phyloP scores from a whole-genome alignment of 495 filamentous ascomycete species.

The Daldinia caldariorum region DNA sequence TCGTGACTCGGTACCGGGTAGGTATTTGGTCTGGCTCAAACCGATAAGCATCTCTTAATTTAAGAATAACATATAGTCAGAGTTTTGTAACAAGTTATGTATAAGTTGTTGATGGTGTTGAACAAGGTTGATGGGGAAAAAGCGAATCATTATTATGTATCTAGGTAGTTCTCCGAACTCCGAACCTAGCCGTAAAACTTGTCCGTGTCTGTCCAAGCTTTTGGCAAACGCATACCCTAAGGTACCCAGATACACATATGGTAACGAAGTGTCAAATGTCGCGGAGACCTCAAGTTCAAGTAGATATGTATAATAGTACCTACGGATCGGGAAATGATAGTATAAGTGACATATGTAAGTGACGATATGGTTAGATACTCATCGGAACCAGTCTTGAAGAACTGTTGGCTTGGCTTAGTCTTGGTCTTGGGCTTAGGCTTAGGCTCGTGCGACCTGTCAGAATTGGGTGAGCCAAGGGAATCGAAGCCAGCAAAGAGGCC shows the following conservation, averaged over 20 bases:
- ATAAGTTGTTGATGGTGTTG: constrained; percentile 1
- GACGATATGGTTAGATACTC: constrained; percentile 19
- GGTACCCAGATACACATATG: background rate
- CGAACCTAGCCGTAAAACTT: background rate
- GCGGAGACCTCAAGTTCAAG: constrained; percentile 10
- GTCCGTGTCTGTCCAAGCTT: background rate
- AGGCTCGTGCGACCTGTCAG: constrained; percentile 34
- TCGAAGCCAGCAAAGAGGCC: constrained; percentile 13
- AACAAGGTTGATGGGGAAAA: background rate
- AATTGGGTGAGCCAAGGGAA: constrained; percentile 12
- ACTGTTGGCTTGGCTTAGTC: constrained; percentile 32
- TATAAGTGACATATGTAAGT: constrained; percentile 13
- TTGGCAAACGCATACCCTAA: background rate
- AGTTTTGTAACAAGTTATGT: too few species aligned
- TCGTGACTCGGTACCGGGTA: background rate
- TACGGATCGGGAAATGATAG: constrained; percentile 4
- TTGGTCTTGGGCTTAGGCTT: too few species aligned
- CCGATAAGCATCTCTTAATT: background rate
- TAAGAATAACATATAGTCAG: background rate
- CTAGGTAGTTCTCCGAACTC: constrained; percentile 1
- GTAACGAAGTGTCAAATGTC: background rate
- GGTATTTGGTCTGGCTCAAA: background rate
- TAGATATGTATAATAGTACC: background rate
- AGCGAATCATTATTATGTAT: background rate
- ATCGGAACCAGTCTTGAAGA: constrained; percentile 25